Evolutionary conservation across 768 basidiomycete species (phyloP), one percentile per base, ranked within the genome.

Genomic region (Sporobolomyces phaffii): DNA sequence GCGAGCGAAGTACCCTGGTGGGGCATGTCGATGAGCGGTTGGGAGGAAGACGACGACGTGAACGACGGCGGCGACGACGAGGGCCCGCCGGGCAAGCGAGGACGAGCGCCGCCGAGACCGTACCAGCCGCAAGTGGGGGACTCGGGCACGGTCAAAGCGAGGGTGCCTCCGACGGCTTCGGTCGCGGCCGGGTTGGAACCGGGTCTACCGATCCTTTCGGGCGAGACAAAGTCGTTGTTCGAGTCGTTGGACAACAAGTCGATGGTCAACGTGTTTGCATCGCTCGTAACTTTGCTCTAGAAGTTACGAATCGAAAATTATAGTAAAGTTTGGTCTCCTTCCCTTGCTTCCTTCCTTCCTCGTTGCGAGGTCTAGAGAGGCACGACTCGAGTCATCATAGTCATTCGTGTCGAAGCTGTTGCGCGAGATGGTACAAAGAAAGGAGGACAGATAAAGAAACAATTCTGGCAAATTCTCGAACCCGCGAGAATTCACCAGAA

Each of bases 1-100:
- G n/a, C 59, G 48, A 47, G 28, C 36, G 53, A 65, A 15, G 6
- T 53, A n/a, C 70, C 64, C 14, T 72, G 70, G 70, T 72, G 43
- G 45, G 70, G 70, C 0, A 9, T 72, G 6, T 26, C 31, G 17
- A 65, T 65, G 66, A 51, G 48, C 14, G 63, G 60, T 6, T 59
- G 24, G 15, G 64, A 60, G 28, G 66, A 58, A 33, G 66, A 58
- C 40, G 66, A 68, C 17, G 49, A 43, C 15, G 38, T 7, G 31
- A 31, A 1, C 17, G 24, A 20, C 52, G 34, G 1, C 36, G 33
- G 48, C 29, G 52, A 18, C 20, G 20, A 36, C 54, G 26, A 14
- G 15, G 41, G 4, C 13, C 24, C 8, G 22, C 36, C 3, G 28
- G 45, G 7, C 20, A 33, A 10, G 49, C 59, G 14, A 43, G n/a